A percentile compares a stretch with the other conserved stretches of the same genome.
Evolutionary conservation across 768 basidiomycete species (phyloP).

Genomic region (Tricholoma bakamatsutake): DNA sequence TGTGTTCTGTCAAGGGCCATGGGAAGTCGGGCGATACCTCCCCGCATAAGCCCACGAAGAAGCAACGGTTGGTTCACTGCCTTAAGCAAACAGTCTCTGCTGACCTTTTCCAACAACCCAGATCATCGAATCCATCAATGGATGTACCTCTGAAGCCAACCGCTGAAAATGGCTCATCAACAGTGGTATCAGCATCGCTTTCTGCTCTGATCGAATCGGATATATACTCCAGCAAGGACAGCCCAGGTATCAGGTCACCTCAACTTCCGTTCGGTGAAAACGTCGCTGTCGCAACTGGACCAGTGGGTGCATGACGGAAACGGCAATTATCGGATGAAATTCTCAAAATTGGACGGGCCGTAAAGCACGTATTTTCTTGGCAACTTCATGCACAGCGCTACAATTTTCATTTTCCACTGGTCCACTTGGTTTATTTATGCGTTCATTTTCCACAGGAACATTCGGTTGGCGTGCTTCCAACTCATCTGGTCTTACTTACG

Average conservation of each 20-base stretch:
- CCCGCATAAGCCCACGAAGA: constrained; percentile 74
- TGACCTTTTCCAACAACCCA: constrained; percentile 28
- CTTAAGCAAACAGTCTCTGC: constrained; percentile 16
- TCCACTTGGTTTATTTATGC: constrained; percentile 40
- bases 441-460: constrained; percentile 27
- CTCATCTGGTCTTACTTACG: constrained; percentile 3
- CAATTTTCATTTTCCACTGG: constrained; percentile 20
- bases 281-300: constrained; percentile 44
- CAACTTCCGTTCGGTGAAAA: constrained; percentile 60
- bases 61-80: constrained; percentile 61
- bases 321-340: constrained; percentile 14
- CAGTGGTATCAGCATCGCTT: constrained; percentile 21
- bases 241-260: constrained; percentile 49
- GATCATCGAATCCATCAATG: constrained; percentile 39
- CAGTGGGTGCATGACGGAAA: constrained; percentile 36
- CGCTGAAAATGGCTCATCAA: constrained; percentile 33
- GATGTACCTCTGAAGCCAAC: constrained; percentile 34
- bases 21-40: constrained; percentile 59
- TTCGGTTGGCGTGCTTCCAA: constrained; percentile 6
- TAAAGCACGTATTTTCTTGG: constrained; percentile 7
- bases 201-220: constrained; percentile 29
- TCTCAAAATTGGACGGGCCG: background rate
- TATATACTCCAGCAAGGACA: constrained; percentile 36
- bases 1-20: constrained; percentile 39
- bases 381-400: constrained; percentile 11